A percentile compares a stretch with the other conserved stretches of the same genome.
Conservation (phyloP, 805 yeast genomes). For the Zygosaccharomyces bailii region DNA sequence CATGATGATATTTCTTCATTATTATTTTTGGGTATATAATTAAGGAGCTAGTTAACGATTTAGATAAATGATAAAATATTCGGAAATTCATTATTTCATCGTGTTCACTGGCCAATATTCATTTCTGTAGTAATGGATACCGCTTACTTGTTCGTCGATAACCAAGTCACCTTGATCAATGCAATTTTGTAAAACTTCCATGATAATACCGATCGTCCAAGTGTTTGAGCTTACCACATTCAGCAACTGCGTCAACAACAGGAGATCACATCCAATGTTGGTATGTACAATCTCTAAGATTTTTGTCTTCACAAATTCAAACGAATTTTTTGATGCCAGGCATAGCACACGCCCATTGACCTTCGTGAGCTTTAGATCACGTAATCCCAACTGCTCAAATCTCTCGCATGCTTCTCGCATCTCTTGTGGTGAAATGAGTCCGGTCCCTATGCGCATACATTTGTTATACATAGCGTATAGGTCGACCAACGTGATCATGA, state of each 20-base stretch:
- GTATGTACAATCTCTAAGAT: slow-evolving; percentile 26
- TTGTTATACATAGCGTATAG: slow-evolving; percentile 62
- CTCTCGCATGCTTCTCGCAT: slow-evolving; percentile 56
- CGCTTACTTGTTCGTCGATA: slow-evolving; percentile 66
- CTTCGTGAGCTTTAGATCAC: slow-evolving; percentile 38
- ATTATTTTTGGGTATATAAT: not conserved
- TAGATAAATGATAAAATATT: slow-evolving; percentile 1
- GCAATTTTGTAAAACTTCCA: slow-evolving; percentile 59
- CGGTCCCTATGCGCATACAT: slow-evolving; percentile 59
- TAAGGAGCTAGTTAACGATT: slow-evolving; percentile 1
- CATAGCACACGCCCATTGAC: slow-evolving; percentile 39
- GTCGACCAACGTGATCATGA: slow-evolving; percentile 56
- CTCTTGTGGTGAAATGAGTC: slow-evolving; percentile 67
- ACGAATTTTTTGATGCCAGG: slow-evolving; percentile 32
- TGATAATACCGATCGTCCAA: slow-evolving; percentile 65
- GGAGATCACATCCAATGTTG: slow-evolving; percentile 31
- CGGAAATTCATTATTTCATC: not conserved
- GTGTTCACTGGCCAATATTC: slow-evolving; percentile 25
- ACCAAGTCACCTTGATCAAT: slow-evolving; percentile 56
- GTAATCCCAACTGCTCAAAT: slow-evolving; percentile 54
- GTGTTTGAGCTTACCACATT: slow-evolving; percentile 39
- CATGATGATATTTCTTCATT: not conserved
- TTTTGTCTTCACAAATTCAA: slow-evolving; percentile 30
- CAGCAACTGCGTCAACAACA: slow-evolving; percentile 27
- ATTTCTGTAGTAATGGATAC: slow-evolving; percentile 61